Percentiles rank a stretch among this genome's conserved stretches.
phyloP scores from a whole-genome alignment of 2,329 filamentous ascomycete species.

The Penicillium glabrum region DNA sequence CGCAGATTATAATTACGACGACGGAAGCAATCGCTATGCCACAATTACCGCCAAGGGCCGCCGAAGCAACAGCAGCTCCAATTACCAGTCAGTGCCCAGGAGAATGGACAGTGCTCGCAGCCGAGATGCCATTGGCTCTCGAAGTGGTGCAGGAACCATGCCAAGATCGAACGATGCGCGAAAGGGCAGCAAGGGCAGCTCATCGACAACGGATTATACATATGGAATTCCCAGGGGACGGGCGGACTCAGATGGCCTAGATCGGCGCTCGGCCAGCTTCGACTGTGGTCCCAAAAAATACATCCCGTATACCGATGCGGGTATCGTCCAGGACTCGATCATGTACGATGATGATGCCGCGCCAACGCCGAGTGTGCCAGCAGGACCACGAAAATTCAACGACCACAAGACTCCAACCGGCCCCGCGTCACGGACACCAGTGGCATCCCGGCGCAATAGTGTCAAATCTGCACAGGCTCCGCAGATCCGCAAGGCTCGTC shows the following conservation, averaged over 20 bases:
- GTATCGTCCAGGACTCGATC: slow-evolving; percentile 22
- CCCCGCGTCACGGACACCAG: slow-evolving; percentile 31
- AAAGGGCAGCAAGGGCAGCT: slow-evolving; percentile 71
- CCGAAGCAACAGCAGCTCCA: slow-evolving; percentile 79
- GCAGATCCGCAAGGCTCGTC: slow-evolving; percentile 36
- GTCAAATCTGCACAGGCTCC: slow-evolving; percentile 43
- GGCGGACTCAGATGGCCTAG: slow-evolving; percentile 28
- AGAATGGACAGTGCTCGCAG: slow-evolving; percentile 64
- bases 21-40: slow-evolving; percentile 41
- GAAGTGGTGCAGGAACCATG: slow-evolving; percentile 27
- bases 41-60: slow-evolving; percentile 51
- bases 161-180: slow-evolving; percentile 39
- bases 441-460: slow-evolving; percentile 43
- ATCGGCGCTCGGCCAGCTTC: slow-evolving; percentile 47
- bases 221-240: slow-evolving; percentile 43
- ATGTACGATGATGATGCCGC: slow-evolving; percentile 65
- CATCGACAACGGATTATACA: slow-evolving; percentile 73
- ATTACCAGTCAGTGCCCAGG: slow-evolving; percentile 60
- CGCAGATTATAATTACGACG: slow-evolving; percentile 46
- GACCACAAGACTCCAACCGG: slow-evolving; percentile 27
- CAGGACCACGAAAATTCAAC: slow-evolving; percentile 65
- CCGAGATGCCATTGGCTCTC: slow-evolving; percentile 39
- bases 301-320: slow-evolving; percentile 21
- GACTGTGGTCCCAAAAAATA: slow-evolving; percentile 43
- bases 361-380: slow-evolving; percentile 80